phyloP scores from a whole-genome alignment of 179 eudicot genomes.

The Silene noctiflora region DNA sequence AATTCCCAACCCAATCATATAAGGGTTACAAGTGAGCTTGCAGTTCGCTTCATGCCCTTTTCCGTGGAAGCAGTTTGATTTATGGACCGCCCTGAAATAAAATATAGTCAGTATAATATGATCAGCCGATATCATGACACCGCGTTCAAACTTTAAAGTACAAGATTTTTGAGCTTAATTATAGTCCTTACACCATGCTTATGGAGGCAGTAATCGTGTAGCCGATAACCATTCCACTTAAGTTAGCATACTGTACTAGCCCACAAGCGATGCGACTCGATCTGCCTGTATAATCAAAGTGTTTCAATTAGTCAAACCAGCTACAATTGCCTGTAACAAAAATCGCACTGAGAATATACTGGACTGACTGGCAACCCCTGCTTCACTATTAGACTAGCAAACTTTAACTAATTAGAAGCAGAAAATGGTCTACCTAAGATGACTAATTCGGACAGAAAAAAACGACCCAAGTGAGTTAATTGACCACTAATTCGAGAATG shows the following conservation, averaged over 20 bases:
- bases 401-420: no score
- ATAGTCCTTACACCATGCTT: conserved; percentile 58
- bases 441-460: no score
- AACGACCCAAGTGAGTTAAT: no score
- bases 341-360: background rate
- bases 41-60: conserved; percentile 33
- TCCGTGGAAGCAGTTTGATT: conserved; percentile 42
- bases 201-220: conserved; percentile 63
- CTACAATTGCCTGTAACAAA: background rate
- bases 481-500: no score
- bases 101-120: background rate
- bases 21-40: conserved; percentile 30
- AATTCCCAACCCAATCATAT: conserved; percentile 44
- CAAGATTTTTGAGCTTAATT: background rate
- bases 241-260: conserved; percentile 48
- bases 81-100: conserved; percentile 36
- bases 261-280: conserved; percentile 41
- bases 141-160: background rate
- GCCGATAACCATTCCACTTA: conserved; percentile 51
- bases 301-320: background rate
- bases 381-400: no score
- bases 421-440: no score
- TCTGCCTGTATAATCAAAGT: conserved; percentile 36
- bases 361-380: no score
- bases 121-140: background rate